Base-by-base conservation (phyloP, 345 rosid genomes). In the Brassica juncea region DNA sequence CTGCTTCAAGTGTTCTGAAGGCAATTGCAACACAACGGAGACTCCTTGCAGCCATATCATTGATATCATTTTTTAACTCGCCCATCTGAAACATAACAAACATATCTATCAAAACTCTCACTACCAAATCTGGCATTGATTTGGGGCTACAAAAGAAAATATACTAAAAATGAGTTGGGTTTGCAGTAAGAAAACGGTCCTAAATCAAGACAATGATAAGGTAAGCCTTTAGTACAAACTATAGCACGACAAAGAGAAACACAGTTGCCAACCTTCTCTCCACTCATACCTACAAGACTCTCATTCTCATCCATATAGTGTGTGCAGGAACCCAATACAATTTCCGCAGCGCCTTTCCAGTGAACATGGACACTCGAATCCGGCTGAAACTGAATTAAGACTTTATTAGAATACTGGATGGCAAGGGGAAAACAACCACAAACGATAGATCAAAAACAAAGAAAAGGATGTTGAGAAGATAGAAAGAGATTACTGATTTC, bases 341-440 rank as follows among this genome's bases (percentile, higher is more conserved):
- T 90, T 88, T 95, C 99, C 12, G 99, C 99, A 59, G 97, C 99
- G 10, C 99, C 99, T 86, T 95, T 95, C 99, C 98, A 95, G 79
- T 95, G 90, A 86, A 95, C 85, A 71, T 60, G 91, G 76, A 95
- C 92, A 78, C 86, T 74, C 28, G 88, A 87, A 82, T 89, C 89
- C 15, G 85, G 49, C 99, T 93, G 86, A 32, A 72, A 70, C 5
- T 42, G 27, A 71, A 37, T n/a, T 52, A 37, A 70, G 32, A 70
- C 12, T 61, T 58, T 12, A 30, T 49, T 25, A 65, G 25, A 16
- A n/a, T 68, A 62, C 37, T 39, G 39, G 65, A 1, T 55, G 19
- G 30, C 61, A 63, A 55, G 4, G 44, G 60, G 8, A 60, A 42
- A 81, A 25, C 59, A 57, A 8, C 73, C 27, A 58, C 27, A 75